phyloP scores from a whole-genome alignment of 768 basidiomycete species.

The Suillus hirtellus region DNA sequence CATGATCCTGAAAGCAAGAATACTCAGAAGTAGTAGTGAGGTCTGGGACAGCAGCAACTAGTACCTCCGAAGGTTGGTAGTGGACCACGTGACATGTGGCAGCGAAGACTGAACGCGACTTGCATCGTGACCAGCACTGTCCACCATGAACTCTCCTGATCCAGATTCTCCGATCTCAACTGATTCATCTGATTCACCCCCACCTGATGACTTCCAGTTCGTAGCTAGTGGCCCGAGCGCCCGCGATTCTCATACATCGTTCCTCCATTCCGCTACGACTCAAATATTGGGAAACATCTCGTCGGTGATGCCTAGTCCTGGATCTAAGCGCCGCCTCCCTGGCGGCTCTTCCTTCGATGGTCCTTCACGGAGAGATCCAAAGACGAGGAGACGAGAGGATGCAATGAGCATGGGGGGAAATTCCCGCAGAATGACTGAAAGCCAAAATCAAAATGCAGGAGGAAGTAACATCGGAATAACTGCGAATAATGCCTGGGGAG shows the following conservation, averaged over 20 bases:
- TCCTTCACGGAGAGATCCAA: slow-evolving; percentile 47
- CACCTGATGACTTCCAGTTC: slow-evolving; percentile 36
- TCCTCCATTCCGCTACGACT: slow-evolving; percentile 19
- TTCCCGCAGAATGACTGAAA: slow-evolving; percentile 28
- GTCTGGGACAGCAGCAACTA: no score
- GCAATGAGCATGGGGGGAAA: slow-evolving; percentile 24
- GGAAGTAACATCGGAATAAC: slow-evolving; percentile 15
- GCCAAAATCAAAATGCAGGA: slow-evolving; percentile 18
- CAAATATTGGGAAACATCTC: slow-evolving; percentile 21
- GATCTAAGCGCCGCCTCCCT: slow-evolving; percentile 53
- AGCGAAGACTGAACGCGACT: not conserved
- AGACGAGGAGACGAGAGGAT: slow-evolving; percentile 51
- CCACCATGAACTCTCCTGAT: slow-evolving; percentile 38
- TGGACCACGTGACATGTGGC: slow-evolving; percentile 5
- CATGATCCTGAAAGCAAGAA: slow-evolving; percentile 14
- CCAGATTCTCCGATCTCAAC: slow-evolving; percentile 38
- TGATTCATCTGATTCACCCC: slow-evolving; percentile 39
- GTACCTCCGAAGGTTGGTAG: not conserved
- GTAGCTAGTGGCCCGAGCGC: slow-evolving; percentile 7
- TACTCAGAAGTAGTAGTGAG: no score
- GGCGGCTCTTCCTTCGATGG: slow-evolving; percentile 44
- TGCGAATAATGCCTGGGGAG: slow-evolving; percentile 24
- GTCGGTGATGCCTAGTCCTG: slow-evolving; percentile 24
- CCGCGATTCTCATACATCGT: slow-evolving; percentile 31
- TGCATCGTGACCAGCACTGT: not conserved